Conservation (phyloP, 2,329 filamentous ascomycete species). For the Alternaria novae-zelandiae region DNA sequence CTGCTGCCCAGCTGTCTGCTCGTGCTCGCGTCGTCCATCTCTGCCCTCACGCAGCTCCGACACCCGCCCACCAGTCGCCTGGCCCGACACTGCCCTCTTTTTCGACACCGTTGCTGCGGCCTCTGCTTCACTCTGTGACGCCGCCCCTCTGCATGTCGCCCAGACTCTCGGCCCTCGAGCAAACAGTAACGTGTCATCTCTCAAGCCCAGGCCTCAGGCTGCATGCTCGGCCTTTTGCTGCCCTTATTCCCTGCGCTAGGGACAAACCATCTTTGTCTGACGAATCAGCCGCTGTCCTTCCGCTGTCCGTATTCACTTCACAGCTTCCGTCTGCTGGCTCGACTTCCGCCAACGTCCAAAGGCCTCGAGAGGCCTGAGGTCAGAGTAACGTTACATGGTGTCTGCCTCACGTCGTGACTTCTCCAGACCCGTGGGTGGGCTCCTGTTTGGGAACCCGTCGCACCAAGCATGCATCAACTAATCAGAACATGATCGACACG, state of each 20-base stretch:
- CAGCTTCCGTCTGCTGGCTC: neutral
- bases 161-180: neutral
- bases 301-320: constrained; percentile 4
- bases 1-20: neutral
- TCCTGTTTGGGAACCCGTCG: constrained; percentile 3
- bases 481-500: constrained; percentile 13
- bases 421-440: neutral
- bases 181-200: constrained; percentile 14
- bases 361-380: neutral
- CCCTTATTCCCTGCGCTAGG: constrained; percentile 13
- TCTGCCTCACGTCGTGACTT: neutral
- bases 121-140: constrained; percentile 3
- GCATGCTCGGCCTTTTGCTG: constrained; percentile 13
- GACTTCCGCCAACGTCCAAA: neutral
- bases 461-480: constrained; percentile 1
- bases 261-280: neutral
- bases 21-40: neutral
- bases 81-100: neutral
- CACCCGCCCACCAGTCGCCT: neutral
- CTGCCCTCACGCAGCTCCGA: neutral
- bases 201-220: constrained; percentile 9
- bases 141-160: neutral
- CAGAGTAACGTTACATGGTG: constrained; percentile 22
- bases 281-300: constrained; percentile 12
- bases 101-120: neutral